Evolutionary conservation across 2,329 filamentous ascomycete genomes (phyloP).

Genomic region (Hypoxylon sp.): DNA sequence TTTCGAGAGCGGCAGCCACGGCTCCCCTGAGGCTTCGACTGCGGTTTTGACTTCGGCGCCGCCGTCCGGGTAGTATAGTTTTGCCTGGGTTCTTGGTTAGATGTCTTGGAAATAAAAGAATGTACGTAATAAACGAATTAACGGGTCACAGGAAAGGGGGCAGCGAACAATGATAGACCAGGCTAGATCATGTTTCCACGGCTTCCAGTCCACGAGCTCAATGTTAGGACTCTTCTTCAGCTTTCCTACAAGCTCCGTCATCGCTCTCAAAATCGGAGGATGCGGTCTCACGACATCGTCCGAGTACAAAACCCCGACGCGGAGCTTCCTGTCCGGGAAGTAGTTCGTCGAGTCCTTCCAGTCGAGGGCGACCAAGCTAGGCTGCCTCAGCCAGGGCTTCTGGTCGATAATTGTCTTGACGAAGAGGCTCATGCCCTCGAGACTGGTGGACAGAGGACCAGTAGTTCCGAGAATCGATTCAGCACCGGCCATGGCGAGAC

Average conservation of each 20-base stretch:
- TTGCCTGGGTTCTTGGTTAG: slow-evolving; percentile 39
- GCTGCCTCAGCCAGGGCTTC: slow-evolving; percentile 42
- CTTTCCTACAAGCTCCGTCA: slow-evolving; percentile 62
- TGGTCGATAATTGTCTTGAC: slow-evolving; percentile 48
- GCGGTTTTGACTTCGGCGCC: slow-evolving; percentile 60
- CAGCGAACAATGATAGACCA: slow-evolving; percentile 49
- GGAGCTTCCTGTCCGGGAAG: slow-evolving; percentile 55
- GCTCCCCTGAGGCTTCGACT: slow-evolving; percentile 64
- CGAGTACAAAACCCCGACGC: slow-evolving; percentile 67
- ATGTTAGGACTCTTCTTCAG: slow-evolving; percentile 57
- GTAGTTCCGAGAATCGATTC: slow-evolving; percentile 59
- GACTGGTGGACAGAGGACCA: slow-evolving; percentile 62
- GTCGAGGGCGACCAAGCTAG: slow-evolving; percentile 36
- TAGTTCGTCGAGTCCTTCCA: slow-evolving; percentile 34
- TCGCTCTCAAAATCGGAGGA: slow-evolving; percentile 65
- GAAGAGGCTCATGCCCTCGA: slow-evolving; percentile 57
- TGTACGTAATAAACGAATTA: not conserved
- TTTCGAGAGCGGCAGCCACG: slow-evolving; percentile 64
- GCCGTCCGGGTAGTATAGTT: slow-evolving; percentile 68
- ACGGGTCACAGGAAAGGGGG: not conserved
- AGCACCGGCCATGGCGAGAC: slow-evolving; percentile 49
- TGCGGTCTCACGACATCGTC: slow-evolving; percentile 68
- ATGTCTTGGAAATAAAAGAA: no score
- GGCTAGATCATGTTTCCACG: slow-evolving; percentile 60
- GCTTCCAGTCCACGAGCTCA: slow-evolving; percentile 65